Conservation (phyloP, 31 red algal species). For the Odonthalia washingtoniensis region DNA sequence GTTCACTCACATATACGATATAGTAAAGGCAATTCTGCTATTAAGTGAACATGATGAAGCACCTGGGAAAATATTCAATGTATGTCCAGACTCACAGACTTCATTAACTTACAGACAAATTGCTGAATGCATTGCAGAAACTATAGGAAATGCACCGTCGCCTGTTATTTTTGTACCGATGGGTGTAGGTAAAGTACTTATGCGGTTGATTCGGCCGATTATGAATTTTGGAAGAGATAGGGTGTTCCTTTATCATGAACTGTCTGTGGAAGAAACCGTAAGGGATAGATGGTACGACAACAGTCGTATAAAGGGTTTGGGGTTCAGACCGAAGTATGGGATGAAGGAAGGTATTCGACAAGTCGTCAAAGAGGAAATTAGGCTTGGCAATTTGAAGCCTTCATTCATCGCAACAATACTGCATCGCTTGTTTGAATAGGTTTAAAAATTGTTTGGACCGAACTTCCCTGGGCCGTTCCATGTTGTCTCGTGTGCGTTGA, state of each 20-base stretch:
- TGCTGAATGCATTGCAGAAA: slow-evolving; percentile 53
- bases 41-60: slow-evolving; percentile 44
- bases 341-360: slow-evolving; percentile 50
- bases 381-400: too few relatives aligned
- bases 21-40: slow-evolving; percentile 47
- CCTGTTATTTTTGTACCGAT: slow-evolving; percentile 40
- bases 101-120: slow-evolving; percentile 46
- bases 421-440: too few relatives aligned
- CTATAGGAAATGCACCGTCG: slow-evolving; percentile 30
- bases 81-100: slow-evolving; percentile 60
- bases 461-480: too few relatives aligned
- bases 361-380: slow-evolving; percentile 45
- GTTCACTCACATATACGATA: slow-evolving; percentile 69
- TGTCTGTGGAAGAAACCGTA: slow-evolving; percentile 44
- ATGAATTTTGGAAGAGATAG: slow-evolving; percentile 61
- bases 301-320: slow-evolving; percentile 38
- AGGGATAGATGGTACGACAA: slow-evolving; percentile 60
- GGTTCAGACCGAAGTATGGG: slow-evolving; percentile 53
- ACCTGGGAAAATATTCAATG: slow-evolving; percentile 47
- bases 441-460: too few relatives aligned
- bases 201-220: slow-evolving; percentile 41
- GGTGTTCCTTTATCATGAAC: slow-evolving; percentile 66
- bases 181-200: slow-evolving; percentile 32
- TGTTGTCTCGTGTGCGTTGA: too few relatives aligned
- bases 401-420: too few relatives aligned